Evolutionary conservation across 257 asterid genomes (phyloP).

Genomic region (Perilla frutescens): DNA sequence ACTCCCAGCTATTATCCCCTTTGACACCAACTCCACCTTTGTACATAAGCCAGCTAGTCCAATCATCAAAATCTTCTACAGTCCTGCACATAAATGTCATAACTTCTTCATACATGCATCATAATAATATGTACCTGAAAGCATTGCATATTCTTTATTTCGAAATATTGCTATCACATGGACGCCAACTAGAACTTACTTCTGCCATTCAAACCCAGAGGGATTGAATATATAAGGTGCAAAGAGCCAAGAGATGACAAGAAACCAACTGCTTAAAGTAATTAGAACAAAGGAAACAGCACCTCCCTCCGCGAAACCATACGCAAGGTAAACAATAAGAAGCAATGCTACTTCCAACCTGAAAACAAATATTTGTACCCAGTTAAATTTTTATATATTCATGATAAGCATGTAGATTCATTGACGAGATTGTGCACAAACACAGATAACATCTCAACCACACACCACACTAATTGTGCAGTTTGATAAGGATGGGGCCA

Average conservation of each 20-base stretch:
- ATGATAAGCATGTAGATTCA: conserved; percentile 16
- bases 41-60: conserved; percentile 97
- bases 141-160: conserved; percentile 3
- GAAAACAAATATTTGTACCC: conserved; percentile 38
- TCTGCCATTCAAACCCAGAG: conserved; percentile 99
- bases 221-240: conserved; percentile 98
- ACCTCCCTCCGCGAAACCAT: conserved; percentile 73
- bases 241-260: conserved; percentile 96
- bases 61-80: conserved; percentile 98
- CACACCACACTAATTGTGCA: conserved; percentile 9
- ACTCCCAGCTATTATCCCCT: conserved; percentile 98
- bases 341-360: conserved; percentile 97
- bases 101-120: conserved; percentile 12
- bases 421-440: conserved; percentile 11
- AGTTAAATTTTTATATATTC: conserved; percentile 1
- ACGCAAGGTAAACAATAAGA: conserved; percentile 86
- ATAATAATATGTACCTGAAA: conserved; percentile 27
- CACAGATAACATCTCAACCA: conserved; percentile 4
- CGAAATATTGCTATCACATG: not conserved
- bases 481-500: not conserved
- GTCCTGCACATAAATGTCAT: conserved; percentile 59
- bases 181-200: conserved; percentile 59
- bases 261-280: conserved; percentile 96
- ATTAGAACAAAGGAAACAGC: conserved; percentile 72
- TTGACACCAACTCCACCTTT: conserved; percentile 98